These are phyloP conservation scores for Fusarium floridanum DNA, from an alignment of 2,329 filamentous ascomycete genomes.

Conservation along the genomic window DNA sequence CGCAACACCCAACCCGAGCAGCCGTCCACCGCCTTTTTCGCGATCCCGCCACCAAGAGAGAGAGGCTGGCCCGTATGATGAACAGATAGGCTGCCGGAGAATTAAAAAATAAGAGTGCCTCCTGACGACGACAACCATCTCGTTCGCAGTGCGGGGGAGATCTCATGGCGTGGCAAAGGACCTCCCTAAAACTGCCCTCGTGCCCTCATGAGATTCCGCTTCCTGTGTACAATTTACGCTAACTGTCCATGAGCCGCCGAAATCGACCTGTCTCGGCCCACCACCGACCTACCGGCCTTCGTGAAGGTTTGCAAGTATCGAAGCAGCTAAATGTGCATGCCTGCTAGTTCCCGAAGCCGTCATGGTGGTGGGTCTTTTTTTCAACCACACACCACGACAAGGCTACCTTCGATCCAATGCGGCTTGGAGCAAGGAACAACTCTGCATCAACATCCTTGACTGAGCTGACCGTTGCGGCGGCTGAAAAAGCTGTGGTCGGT, in stretches of 20 bases:
- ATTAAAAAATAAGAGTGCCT: background rate
- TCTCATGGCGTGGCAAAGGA: constrained; percentile 18
- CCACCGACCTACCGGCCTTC: background rate
- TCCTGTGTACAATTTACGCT: constrained; percentile 17
- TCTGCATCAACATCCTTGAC: constrained; percentile 15
- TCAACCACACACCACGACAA: constrained; percentile 48
- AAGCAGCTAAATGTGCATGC: no score
- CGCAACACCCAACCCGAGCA: constrained; percentile 10
- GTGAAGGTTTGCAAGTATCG: no score
- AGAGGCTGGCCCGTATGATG: background rate
- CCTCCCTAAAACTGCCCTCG: constrained; percentile 11
- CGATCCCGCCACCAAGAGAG: constrained; percentile 14
- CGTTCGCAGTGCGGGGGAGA: constrained; percentile 18
- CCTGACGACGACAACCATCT: background rate
- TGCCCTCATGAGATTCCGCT: constrained; percentile 22
- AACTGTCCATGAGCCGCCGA: constrained; percentile 16
- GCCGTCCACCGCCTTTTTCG: constrained; percentile 40
- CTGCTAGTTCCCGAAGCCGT: background rate
- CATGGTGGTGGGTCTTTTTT: constrained; percentile 37
- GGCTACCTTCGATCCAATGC: constrained; percentile 19
- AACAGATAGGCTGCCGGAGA: constrained; percentile 3
- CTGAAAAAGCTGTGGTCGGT: constrained; percentile 6
- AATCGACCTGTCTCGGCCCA: constrained; percentile 32
- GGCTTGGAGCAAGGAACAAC: constrained; percentile 2
- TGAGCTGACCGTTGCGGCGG: constrained; percentile 16